phyloP scores from a whole-genome alignment of 495 filamentous ascomycete genomes.

The Aspergillus bertholletiae region DNA sequence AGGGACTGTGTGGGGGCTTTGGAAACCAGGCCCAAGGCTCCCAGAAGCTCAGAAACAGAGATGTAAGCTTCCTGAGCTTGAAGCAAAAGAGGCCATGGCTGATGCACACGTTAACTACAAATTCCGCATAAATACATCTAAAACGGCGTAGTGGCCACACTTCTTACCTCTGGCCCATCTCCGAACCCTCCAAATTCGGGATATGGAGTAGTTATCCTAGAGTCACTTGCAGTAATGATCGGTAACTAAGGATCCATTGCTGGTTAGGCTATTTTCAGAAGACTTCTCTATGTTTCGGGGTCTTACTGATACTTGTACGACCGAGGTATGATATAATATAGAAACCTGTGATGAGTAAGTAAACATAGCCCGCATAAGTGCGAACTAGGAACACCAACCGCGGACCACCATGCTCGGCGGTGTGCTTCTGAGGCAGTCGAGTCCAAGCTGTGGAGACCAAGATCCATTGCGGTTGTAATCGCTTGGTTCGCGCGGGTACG shows the following conservation, averaged over 20 bases:
- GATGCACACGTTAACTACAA: background rate
- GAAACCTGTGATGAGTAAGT: background rate
- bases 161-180: background rate
- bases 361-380: background rate
- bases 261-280: background rate
- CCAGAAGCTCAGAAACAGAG: background rate
- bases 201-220: constrained; percentile 42
- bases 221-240: constrained; percentile 37
- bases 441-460: constrained; percentile 33
- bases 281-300: background rate
- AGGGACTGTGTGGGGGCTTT: background rate
- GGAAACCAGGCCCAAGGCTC: background rate
- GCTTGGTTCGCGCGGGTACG: constrained; percentile 44
- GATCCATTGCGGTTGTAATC: constrained; percentile 39
- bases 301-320: background rate
- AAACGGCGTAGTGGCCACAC: too few species aligned
- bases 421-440: constrained; percentile 36
- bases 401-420: constrained; percentile 49
- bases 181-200: constrained; percentile 22
- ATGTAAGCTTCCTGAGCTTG: background rate
- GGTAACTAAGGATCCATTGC: constrained; percentile 24
- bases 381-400: constrained; percentile 20
- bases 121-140: background rate
- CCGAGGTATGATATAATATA: background rate
- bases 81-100: constrained; percentile 3